Evolutionary conservation across 2,329 filamentous ascomycete species (phyloP).

Genomic region (Neofusicoccum umdonicola): DNA sequence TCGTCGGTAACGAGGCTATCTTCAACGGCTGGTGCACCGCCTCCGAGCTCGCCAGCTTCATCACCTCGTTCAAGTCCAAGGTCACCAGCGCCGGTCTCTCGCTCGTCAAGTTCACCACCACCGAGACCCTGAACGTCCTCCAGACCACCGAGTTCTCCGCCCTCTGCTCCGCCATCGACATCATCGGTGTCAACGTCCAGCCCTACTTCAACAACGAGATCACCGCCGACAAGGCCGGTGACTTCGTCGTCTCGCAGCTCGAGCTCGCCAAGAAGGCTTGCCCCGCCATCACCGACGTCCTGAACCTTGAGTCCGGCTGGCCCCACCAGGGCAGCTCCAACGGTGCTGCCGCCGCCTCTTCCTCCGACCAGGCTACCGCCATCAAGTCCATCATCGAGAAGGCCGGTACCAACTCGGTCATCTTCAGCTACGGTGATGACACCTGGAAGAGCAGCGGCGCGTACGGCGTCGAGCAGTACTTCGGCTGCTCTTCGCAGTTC

Average conservation of each 20-base stretch:
- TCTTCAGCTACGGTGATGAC: slow-evolving; percentile 82
- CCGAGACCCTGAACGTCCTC: slow-evolving; percentile 71
- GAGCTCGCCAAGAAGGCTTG: slow-evolving; percentile 69
- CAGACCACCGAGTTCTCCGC: slow-evolving; percentile 52
- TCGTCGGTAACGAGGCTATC: slow-evolving; percentile 89
- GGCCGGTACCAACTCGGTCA: slow-evolving; percentile 67
- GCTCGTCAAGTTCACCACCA: slow-evolving; percentile 64
- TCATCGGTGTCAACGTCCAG: slow-evolving; percentile 84
- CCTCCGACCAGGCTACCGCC: slow-evolving; percentile 65
- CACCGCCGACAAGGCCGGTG: slow-evolving; percentile 64
- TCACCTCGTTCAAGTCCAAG: slow-evolving; percentile 62
- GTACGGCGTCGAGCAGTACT: slow-evolving; percentile 76
- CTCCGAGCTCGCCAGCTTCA: slow-evolving; percentile 65
- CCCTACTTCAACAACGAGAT: slow-evolving; percentile 84
- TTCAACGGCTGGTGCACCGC: slow-evolving; percentile 69
- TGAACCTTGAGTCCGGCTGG: slow-evolving; percentile 92
- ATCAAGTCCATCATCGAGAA: slow-evolving; percentile 67
- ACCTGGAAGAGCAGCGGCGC: slow-evolving; percentile 72
- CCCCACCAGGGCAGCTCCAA: slow-evolving; percentile 65
- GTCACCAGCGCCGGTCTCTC: slow-evolving; percentile 68
- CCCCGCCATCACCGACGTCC: slow-evolving; percentile 48
- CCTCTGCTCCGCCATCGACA: slow-evolving; percentile 73
- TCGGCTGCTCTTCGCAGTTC: slow-evolving; percentile 64
- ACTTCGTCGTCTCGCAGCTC: slow-evolving; percentile 73
- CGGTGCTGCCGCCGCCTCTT: slow-evolving; percentile 68